These are phyloP conservation scores for Lignosus rhinocerotis DNA, from an alignment of 1,284 basidiomycete species.

Conservation along the genomic window DNA sequence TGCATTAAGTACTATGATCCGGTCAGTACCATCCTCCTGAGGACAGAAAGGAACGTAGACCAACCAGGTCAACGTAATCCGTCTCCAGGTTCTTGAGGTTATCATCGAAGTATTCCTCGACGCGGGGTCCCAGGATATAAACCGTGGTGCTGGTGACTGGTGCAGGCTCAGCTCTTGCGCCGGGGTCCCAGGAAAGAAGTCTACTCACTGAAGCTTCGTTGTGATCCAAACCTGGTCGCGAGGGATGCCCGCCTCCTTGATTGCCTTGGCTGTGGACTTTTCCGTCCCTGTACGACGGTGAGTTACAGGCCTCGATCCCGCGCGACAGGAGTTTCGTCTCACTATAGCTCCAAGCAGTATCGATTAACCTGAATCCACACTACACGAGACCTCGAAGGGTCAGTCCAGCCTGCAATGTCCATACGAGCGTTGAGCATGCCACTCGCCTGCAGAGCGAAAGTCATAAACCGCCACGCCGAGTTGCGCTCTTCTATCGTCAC, in stretches of 20 bases:
- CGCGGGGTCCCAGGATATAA: no score
- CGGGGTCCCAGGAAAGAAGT: not conserved
- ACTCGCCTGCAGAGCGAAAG: conserved; percentile 29
- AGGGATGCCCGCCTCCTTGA: conserved; percentile 42
- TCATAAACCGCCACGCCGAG: conserved; percentile 27
- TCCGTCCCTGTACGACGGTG: conserved; percentile 37
- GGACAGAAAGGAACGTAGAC: not conserved
- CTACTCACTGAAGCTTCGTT: conserved; percentile 37
- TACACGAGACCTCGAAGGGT: not conserved
- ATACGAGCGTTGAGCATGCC: not conserved
- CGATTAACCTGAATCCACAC: conserved; percentile 34
- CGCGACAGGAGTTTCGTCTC: conserved; percentile 34
- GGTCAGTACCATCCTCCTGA: conserved; percentile 11
- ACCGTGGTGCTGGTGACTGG: conserved; percentile 15
- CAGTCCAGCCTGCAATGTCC: not conserved
- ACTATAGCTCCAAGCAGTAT: conserved; percentile 35
- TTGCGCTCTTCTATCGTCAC: conserved; percentile 26
- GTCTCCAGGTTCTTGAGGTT: conserved; percentile 32
- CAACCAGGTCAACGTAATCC: conserved; percentile 36
- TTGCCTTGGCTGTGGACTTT: conserved; percentile 40
- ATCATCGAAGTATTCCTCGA: conserved; percentile 32
- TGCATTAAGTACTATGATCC: conserved; percentile 32
- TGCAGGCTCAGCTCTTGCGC: no score
- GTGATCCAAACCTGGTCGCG: conserved; percentile 48
- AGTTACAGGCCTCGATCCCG: conserved; percentile 37